phyloP scores from a whole-genome alignment of 139 green algal genomes.

The Asterochloris erici region DNA sequence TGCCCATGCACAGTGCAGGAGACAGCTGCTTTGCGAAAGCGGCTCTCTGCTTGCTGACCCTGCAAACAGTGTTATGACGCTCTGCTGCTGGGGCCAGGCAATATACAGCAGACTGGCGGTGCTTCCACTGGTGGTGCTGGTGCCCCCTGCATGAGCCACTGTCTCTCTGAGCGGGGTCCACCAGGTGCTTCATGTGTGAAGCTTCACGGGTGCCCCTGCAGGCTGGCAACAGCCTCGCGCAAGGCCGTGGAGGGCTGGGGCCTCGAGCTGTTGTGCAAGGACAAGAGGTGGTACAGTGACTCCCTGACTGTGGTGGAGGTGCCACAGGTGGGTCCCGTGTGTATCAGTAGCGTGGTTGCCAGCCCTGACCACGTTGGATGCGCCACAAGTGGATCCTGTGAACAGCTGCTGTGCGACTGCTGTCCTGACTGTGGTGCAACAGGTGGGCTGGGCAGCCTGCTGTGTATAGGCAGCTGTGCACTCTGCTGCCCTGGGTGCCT shows the following conservation, averaged over 20 bases:
- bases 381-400: constrained; percentile 40
- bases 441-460: too few relatives aligned
- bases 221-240: constrained; percentile 69
- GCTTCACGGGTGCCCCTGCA: constrained; percentile 3
- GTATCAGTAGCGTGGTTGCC: not conserved
- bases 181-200: too few relatives aligned
- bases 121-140: too few relatives aligned
- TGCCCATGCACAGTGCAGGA: too few relatives aligned
- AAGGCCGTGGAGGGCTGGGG: constrained; percentile 88
- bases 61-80: too few relatives aligned
- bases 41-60: too few relatives aligned
- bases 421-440: constrained; percentile 26
- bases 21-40: too few relatives aligned
- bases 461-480: too few relatives aligned
- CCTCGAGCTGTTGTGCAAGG: constrained; percentile 88
- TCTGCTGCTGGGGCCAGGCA: not conserved
- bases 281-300: constrained; percentile 83
- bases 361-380: constrained; percentile 33
- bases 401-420: not conserved
- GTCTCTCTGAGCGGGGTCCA: too few relatives aligned
- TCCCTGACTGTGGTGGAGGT: constrained; percentile 91
- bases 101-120: too few relatives aligned
- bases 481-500: too few relatives aligned
- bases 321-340: constrained; percentile 39
- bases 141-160: too few relatives aligned